Percentiles rank a stretch among this genome's conserved stretches.
These are phyloP conservation scores for Capsicum chinense DNA, from an alignment of 257 asterid genomes.

Conservation along the genomic window DNA sequence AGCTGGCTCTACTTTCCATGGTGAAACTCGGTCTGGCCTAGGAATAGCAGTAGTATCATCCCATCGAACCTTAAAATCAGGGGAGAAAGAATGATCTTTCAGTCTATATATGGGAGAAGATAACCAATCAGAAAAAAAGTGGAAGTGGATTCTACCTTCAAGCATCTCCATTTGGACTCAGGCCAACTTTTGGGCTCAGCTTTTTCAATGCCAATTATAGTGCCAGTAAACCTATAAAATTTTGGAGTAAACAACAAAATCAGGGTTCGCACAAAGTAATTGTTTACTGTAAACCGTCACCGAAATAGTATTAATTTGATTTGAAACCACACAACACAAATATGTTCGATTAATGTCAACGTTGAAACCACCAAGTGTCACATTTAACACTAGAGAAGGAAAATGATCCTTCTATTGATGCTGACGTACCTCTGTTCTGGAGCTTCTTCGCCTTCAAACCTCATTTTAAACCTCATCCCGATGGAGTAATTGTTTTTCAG, in stretches of 20 bases:
- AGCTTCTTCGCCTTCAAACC: conserved; percentile 88
- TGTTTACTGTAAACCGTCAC: neutral
- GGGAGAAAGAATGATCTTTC: neutral
- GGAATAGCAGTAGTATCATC: conserved; percentile 84
- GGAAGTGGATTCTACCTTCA: conserved; percentile 55
- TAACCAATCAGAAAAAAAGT: conserved; percentile 16
- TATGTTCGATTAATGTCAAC: conserved; percentile 1
- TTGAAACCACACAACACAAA: neutral
- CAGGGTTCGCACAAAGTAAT: conserved; percentile 6
- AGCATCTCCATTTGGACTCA: conserved; percentile 78
- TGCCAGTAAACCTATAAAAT: conserved; percentile 69
- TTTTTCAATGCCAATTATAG: conserved; percentile 71
- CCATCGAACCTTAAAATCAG: conserved; percentile 78
- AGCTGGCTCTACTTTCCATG: conserved; percentile 95
- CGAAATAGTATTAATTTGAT: neutral
- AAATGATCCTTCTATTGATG: neutral
- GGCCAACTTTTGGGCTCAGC: conserved; percentile 63
- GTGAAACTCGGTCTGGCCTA: conserved; percentile 94
- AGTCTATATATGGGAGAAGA: neutral
- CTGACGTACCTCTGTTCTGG: conserved; percentile 73
- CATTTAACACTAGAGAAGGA: conserved; percentile 25
- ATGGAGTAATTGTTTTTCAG: conserved; percentile 67
- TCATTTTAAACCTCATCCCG: conserved; percentile 92
- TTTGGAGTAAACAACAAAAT: conserved; percentile 27
- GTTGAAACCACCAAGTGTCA: neutral